Base-by-base conservation (phyloP, 371 early-diverging fungal species). In the Apophysomyces variabilis region DNA sequence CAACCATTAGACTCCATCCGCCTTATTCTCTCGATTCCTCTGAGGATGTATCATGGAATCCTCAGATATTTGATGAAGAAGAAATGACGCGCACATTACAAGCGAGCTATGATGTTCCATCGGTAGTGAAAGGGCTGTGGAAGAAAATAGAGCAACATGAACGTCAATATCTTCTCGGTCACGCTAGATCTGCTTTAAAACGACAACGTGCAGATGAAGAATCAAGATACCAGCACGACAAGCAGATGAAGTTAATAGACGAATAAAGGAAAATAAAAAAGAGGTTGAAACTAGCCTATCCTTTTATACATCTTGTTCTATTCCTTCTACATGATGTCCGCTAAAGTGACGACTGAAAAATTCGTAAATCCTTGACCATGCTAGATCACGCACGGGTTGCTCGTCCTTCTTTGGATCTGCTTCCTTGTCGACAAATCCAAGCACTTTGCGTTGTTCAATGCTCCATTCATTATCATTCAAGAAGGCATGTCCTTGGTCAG, bases 401-500 rank as follows among this genome's bases (percentile, higher is more conserved):
- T 81, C 74, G 36, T 68, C 75, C 38, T 47, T 46, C 18, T 67
- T 62, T 16, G 73, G 71, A 18, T 78, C 78, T 54, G 62, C 66
- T 11, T 60, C 37, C 21, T 75, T 74, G 58, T 70, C 70, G 12
- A 75, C 72, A 50, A 83, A 77, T 7, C 75, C 77, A n/a, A 77
- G 63, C 58, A 72, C 77, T 45, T 78, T 80, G 37, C 83, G 73
- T 58, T 71, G 72, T 18, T 73, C 60, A 36, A 74, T 66, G 45
- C 61, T 63, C 79, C 82, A 78, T 9, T 63, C 69, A 37, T 75
- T 72, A 43, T 80, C 83, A 58, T 85, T 86, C 75, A 85, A 76
- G 65, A 86, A 86, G 7, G 83, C 87, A 57, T 86, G 87, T 5
- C 76, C 82, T 68, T 76, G 74, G n/a, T 71, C 61, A 57, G 69